Evolutionary conservation across 75 land plant genomes (phyloP).

Genomic region (Selaginella tamariscina): DNA sequence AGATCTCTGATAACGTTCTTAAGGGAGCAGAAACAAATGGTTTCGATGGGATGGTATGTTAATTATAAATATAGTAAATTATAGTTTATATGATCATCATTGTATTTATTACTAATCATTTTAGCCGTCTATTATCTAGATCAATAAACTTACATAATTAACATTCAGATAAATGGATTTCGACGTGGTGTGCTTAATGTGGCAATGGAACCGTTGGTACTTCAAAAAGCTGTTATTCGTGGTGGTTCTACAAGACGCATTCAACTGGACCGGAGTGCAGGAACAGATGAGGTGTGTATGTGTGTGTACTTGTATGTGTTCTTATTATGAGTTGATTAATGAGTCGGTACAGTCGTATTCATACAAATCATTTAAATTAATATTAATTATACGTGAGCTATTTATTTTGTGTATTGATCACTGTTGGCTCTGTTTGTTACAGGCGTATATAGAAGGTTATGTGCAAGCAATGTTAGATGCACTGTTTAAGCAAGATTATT

Average conservation of each 20-base stretch:
- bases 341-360: too few species aligned
- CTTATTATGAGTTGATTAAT: too few species aligned
- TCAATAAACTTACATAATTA: too few species aligned
- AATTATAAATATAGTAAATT: background rate
- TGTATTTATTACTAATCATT: background rate
- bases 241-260: conserved; percentile 80
- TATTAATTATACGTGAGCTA: too few species aligned
- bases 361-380: too few species aligned
- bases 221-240: conserved; percentile 56
- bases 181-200: conserved; percentile 74
- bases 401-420: background rate
- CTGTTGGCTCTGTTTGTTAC: conserved; percentile 13
- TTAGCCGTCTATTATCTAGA: background rate
- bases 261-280: conserved; percentile 64
- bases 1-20: conserved; percentile 73
- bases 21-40: conserved; percentile 87
- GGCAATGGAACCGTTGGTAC: conserved; percentile 79
- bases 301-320: too few species aligned
- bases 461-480: conserved; percentile 89
- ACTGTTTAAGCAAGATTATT: conserved; percentile 63
- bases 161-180: conserved; percentile 65
- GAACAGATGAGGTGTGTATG: conserved; percentile 72
- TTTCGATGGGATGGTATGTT: conserved; percentile 73
- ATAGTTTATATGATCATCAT: background rate
- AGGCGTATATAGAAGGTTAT: conserved; percentile 90